These are phyloP conservation scores for Cubamyces lactineus DNA, from an alignment of 768 basidiomycete genomes.

Conservation along the genomic window DNA sequence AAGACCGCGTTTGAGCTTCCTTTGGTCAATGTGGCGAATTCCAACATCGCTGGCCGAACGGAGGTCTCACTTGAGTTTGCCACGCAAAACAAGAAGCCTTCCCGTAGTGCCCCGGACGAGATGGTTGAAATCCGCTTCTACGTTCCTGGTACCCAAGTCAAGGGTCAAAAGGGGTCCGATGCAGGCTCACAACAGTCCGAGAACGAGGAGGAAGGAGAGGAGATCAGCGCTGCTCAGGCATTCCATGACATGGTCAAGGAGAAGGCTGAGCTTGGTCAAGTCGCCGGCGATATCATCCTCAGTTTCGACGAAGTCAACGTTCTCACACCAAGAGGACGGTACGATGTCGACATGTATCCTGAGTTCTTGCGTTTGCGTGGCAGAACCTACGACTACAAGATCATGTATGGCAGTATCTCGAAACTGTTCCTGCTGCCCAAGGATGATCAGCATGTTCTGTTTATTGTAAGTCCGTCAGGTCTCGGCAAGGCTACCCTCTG, in stretches of 20 bases:
- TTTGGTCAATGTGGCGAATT: slow-evolving; percentile 85
- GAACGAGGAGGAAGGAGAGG: slow-evolving; percentile 62
- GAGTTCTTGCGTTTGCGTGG: slow-evolving; percentile 95
- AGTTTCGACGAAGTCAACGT: slow-evolving; percentile 96
- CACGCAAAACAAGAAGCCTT: slow-evolving; percentile 48
- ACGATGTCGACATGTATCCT: slow-evolving; percentile 97
- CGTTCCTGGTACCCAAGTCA: slow-evolving; percentile 79
- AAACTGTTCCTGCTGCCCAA: slow-evolving; percentile 92
- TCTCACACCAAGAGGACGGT: slow-evolving; percentile 93
- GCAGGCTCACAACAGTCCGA: slow-evolving; percentile 76
- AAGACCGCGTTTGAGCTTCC: slow-evolving; percentile 91
- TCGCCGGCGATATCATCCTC: slow-evolving; percentile 88
- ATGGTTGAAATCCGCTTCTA: slow-evolving; percentile 97
- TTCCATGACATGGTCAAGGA: slow-evolving; percentile 98
- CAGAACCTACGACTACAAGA: slow-evolving; percentile 99
- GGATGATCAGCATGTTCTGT: slow-evolving; percentile 93
- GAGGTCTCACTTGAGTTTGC: slow-evolving; percentile 99
- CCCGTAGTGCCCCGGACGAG: slow-evolving; percentile 65
- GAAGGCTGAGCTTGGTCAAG: slow-evolving; percentile 91
- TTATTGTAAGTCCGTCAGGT: slow-evolving; percentile 63
- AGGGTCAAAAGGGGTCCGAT: slow-evolving; percentile 62
- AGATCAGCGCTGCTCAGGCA: slow-evolving; percentile 89
- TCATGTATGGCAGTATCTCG: slow-evolving; percentile 86
- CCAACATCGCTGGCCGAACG: slow-evolving; percentile 95
- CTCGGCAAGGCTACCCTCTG: background rate